A percentile compares a stretch with the other conserved stretches of the same genome.
Conservation (phyloP, 306 rosid species). For the Dryas octopetala region DNA sequence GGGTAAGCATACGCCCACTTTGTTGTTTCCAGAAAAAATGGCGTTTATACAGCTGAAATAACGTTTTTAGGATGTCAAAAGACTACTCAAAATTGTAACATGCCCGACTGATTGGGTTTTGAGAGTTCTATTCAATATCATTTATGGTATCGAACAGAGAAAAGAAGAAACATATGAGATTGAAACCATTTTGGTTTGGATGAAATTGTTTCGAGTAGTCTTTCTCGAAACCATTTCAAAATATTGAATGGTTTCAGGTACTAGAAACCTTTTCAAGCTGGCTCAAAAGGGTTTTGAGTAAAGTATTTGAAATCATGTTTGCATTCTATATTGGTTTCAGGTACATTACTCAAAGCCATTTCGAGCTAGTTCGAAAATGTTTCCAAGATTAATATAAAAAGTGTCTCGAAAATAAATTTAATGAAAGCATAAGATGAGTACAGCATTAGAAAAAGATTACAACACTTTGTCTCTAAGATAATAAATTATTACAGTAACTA, state of each 20-base stretch:
- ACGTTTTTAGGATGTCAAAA: neutral
- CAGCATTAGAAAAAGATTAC: neutral
- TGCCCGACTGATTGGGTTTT: neutral
- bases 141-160: neutral
- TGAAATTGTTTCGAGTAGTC: neutral
- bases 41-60: neutral
- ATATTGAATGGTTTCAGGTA: neutral
- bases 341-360: neutral
- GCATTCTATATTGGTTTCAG: neutral
- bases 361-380: neutral
- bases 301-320: neutral
- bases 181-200: neutral
- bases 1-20: neutral
- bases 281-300: neutral
- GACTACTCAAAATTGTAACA: neutral
- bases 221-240: neutral
- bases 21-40: neutral
- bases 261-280: neutral
- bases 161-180: neutral
- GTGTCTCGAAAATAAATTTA: neutral
- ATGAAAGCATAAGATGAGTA: neutral
- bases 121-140: neutral
- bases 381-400: neutral
- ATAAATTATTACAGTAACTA: neutral
- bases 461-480: neutral